phyloP scores from a whole-genome alignment of 2,329 filamentous ascomycete genomes.

The Stagonosporopsis rhizophila region DNA sequence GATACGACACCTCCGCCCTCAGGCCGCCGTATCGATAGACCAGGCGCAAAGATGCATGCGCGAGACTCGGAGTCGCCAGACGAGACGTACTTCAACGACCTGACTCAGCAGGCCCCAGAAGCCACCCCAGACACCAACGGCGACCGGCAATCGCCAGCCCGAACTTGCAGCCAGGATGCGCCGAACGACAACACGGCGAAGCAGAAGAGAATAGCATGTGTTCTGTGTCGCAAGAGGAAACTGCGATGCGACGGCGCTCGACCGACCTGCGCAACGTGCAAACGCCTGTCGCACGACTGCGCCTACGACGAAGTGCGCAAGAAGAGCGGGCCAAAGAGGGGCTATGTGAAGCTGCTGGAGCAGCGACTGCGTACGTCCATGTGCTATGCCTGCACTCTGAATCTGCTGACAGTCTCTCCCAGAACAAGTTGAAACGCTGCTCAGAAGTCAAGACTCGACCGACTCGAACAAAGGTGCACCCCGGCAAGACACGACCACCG shows the following conservation, averaged over 20 bases:
- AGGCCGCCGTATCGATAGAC: not conserved
- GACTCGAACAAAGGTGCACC: conserved; percentile 39
- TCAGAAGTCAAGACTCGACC: conserved; percentile 76
- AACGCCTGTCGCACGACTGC: conserved; percentile 84
- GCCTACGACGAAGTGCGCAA: conserved; percentile 90
- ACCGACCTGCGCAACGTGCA: conserved; percentile 88
- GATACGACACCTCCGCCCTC: not conserved
- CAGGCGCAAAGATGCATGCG: conserved; percentile 36
- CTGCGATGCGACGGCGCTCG: conserved; percentile 85
- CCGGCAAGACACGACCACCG: conserved; percentile 34
- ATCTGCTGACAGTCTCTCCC: conserved; percentile 23
- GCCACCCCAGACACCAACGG: conserved; percentile 32
- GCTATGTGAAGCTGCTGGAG: conserved; percentile 93
- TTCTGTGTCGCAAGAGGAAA: conserved; percentile 92
- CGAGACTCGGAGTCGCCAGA: conserved; percentile 49
- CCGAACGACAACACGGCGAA: conserved; percentile 54
- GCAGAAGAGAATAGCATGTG: conserved; percentile 89
- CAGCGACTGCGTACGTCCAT: conserved; percentile 79
- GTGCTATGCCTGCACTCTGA: not conserved
- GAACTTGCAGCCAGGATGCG: conserved; percentile 52
- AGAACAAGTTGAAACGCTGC: conserved; percentile 92
- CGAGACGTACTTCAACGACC: conserved; percentile 64
- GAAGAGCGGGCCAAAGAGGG: conserved; percentile 93
- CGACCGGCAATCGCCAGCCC: conserved; percentile 43
- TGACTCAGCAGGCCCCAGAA: conserved; percentile 53